These are phyloP conservation scores for Glycine tomentella DNA, from an alignment of 306 rosid genomes.

Conservation along the genomic window DNA sequence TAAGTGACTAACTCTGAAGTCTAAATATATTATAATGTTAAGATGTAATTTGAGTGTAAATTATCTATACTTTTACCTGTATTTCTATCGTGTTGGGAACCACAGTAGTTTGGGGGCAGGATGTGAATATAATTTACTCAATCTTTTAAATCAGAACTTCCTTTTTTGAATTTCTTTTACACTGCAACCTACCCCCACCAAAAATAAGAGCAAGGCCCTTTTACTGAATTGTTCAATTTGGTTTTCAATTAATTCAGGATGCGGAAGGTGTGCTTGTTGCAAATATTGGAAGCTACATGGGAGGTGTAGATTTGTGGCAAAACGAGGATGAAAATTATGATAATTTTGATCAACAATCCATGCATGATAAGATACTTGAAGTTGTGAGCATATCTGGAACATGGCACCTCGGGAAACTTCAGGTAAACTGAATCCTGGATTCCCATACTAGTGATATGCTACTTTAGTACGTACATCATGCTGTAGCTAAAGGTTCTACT, in stretches of 20 bases:
- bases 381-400: slow-evolving; percentile 99
- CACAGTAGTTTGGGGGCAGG: not conserved
- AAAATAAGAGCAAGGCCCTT: slow-evolving; percentile 1
- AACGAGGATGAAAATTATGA: slow-evolving; percentile 94
- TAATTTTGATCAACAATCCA: slow-evolving; percentile 93
- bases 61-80: slow-evolving; percentile 6
- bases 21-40: slow-evolving; percentile 22
- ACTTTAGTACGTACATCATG: slow-evolving; percentile 11
- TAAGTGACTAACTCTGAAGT: not conserved
- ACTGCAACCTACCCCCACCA: not conserved
- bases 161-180: slow-evolving; percentile 18
- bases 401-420: slow-evolving; percentile 99
- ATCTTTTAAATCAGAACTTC: not conserved
- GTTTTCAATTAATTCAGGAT: slow-evolving; percentile 66
- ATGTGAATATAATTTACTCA: slow-evolving; percentile 18
- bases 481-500: slow-evolving; percentile 24
- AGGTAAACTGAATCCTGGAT: slow-evolving; percentile 60
- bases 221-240: slow-evolving; percentile 32
- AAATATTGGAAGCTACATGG: slow-evolving; percentile 99
- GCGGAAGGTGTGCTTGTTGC: slow-evolving; percentile 99
- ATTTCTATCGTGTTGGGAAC: slow-evolving; percentile 10
- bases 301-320: slow-evolving; percentile 99
- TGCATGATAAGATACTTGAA: slow-evolving; percentile 97
- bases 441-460: slow-evolving; percentile 3
- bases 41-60: slow-evolving; percentile 1